Base-by-base conservation (phyloP, 805 yeast species). In the Hermanozyma aechmeae region DNA sequence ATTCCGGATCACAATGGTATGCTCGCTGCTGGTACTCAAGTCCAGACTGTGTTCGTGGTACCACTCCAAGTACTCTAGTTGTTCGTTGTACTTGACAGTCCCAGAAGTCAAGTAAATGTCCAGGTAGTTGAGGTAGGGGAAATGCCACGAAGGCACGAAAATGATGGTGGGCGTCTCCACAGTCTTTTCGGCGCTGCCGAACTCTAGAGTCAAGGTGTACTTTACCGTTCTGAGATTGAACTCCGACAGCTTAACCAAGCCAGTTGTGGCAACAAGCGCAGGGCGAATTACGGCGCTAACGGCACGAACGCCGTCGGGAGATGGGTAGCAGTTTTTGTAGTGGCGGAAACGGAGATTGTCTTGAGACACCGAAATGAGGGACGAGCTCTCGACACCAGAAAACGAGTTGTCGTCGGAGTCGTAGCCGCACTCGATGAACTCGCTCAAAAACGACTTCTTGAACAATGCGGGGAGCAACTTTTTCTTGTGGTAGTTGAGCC, bases 201-300 rank as follows among this genome's bases (percentile, higher is more conserved):
- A 32, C 3, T 43, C 37, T 3, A 55, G 31, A 9, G 46, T 39
- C 11, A 86, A 48, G 8, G 65, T 61, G 47, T 73, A 84, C 16
- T 46, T 53, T 13, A 60, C 58, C 4, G 55, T 48, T 24, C 54
- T 53, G 28, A 81, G 40, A 34, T 81, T 76, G 50, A 86, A 86
- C 28, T 66, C 74, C 11, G 77, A 70, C 13, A 56, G 51, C 5
- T 46, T 46, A 10, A 80, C 65, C 1, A 43, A 42, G 2, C 97
- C 97, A 19, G 63, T 64, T 0, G 79, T 64, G 3, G 77, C 70
- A 1, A 76, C 50, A 1, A 86, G 78, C 38, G 67, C 79, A 2
- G 97, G 96, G 26, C 98, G 65, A 16, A 83, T 56, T 1, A 82
- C 71, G 0, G 96, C 85, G 28, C 69, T 71, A 2, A 71, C 65